Conservation (phyloP, 441 rosid genomes). For the Adansonia gregorii region DNA sequence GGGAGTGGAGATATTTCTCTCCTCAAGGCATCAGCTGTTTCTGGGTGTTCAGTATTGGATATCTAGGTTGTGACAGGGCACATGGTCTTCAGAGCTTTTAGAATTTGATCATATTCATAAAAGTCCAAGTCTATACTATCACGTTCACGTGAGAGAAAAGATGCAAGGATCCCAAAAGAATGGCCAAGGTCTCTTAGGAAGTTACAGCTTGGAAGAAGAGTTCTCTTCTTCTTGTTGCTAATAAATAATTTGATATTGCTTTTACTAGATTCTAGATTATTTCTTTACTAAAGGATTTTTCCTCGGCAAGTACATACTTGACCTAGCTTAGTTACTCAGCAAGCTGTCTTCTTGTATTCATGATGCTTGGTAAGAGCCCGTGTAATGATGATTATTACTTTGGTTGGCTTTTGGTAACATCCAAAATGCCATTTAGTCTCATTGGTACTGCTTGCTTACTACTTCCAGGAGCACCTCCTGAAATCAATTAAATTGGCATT, state of each 20-base stretch:
- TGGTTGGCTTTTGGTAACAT: not conserved
- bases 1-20: not conserved
- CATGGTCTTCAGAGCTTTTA: not conserved
- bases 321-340: not conserved
- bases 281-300: not conserved
- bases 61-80: not conserved
- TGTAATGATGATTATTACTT: not conserved
- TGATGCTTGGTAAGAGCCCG: not conserved
- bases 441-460: not conserved
- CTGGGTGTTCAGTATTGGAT: not conserved
- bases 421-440: slow-evolving; percentile 12
- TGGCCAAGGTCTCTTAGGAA: not conserved
- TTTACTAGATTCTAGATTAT: not conserved
- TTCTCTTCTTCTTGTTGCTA: not conserved
- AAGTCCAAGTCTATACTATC: not conserved
- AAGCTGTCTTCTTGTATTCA: not conserved
- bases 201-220: not conserved
- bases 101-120: not conserved
- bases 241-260: not conserved
- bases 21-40: not conserved
- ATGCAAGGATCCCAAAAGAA: not conserved
- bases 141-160: not conserved
- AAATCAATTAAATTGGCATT: not conserved
- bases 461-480: not conserved
- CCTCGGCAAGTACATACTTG: not conserved